phyloP scores from a whole-genome alignment of 2,329 filamentous ascomycete species.

The Monilinia vaccinii-corymbosi region DNA sequence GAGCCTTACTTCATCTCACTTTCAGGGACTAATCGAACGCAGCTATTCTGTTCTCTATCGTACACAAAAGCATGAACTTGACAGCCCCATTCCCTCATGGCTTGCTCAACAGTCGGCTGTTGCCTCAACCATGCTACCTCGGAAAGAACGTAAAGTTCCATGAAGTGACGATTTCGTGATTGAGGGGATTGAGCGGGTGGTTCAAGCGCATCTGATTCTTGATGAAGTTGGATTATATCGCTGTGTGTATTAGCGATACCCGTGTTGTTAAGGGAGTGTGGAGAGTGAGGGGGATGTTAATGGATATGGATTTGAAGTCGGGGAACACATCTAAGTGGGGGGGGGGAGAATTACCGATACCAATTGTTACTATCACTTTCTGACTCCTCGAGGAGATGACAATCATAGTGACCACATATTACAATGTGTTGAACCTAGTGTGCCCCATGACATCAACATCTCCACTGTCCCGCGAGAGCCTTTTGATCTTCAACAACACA shows the following conservation, averaged over 20 bases:
- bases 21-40: conserved; percentile 38
- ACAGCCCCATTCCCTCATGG: conserved; percentile 49
- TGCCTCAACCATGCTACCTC: conserved; percentile 47
- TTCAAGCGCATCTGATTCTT: conserved; percentile 7
- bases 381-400: conserved; percentile 40
- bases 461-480: too few species aligned
- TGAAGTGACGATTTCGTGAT: conserved; percentile 43
- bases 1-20: conserved; percentile 29
- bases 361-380: conserved; percentile 41
- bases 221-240: conserved; percentile 21
- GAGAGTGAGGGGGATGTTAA: not conserved
- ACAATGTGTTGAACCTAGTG: conserved; percentile 44
- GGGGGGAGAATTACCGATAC: conserved; percentile 35
- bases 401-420: conserved; percentile 46
- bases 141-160: conserved; percentile 53
- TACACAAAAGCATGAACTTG: conserved; percentile 55
- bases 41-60: conserved; percentile 45
- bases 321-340: too few species aligned
- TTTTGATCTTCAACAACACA: not conserved
- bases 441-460: not conserved
- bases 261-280: not conserved
- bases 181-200: conserved; percentile 15
- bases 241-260: conserved; percentile 5
- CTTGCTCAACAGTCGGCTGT: conserved; percentile 50
- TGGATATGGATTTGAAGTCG: not conserved